Percentiles rank a stretch among this genome's conserved stretches.
Evolutionary conservation across 1,284 basidiomycete genomes (phyloP).

Genomic region (Peniophora sp.): DNA sequence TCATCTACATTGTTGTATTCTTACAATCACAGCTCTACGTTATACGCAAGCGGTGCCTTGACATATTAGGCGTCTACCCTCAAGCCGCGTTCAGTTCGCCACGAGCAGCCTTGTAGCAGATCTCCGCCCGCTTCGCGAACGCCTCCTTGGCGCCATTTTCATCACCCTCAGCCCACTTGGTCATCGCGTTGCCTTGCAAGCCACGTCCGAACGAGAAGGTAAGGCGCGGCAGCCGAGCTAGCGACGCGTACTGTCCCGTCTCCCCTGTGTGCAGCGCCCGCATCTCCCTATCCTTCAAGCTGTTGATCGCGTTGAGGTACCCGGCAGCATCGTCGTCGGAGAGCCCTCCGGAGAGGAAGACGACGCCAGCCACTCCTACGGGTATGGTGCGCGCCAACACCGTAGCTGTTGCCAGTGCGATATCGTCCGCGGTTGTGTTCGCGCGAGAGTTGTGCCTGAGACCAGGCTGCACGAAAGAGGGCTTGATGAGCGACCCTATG

Average conservation of each 20-base stretch:
- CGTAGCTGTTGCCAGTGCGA: constrained; percentile 39
- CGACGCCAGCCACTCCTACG: constrained; percentile 36
- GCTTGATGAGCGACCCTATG: constrained; percentile 41
- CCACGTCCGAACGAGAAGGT: constrained; percentile 44
- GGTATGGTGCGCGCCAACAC: constrained; percentile 40
- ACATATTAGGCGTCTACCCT: background rate
- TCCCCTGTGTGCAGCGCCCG: no score
- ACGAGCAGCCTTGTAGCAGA: constrained; percentile 31
- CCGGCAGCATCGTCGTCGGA: constrained; percentile 26
- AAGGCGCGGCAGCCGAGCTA: constrained; percentile 31
- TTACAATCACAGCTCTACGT: background rate
- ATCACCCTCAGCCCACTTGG: constrained; percentile 36
- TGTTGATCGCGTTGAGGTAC: constrained; percentile 32
- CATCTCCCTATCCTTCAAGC: constrained; percentile 21
- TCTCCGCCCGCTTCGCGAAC: constrained; percentile 33
- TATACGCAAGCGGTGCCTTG: no score
- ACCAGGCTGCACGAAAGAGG: constrained; percentile 44
- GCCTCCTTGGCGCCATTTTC: constrained; percentile 28
- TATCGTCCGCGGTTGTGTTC: constrained; percentile 30
- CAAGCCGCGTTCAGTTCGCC: constrained; percentile 14
- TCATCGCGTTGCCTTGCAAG: constrained; percentile 40
- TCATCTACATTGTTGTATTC: background rate
- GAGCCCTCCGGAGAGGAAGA: constrained; percentile 43
- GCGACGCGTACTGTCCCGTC: constrained; percentile 17
- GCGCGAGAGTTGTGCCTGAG: constrained; percentile 30